phyloP scores from a whole-genome alignment of 2,329 filamentous ascomycete species.

The Lasiodiplodia gonubiensis region DNA sequence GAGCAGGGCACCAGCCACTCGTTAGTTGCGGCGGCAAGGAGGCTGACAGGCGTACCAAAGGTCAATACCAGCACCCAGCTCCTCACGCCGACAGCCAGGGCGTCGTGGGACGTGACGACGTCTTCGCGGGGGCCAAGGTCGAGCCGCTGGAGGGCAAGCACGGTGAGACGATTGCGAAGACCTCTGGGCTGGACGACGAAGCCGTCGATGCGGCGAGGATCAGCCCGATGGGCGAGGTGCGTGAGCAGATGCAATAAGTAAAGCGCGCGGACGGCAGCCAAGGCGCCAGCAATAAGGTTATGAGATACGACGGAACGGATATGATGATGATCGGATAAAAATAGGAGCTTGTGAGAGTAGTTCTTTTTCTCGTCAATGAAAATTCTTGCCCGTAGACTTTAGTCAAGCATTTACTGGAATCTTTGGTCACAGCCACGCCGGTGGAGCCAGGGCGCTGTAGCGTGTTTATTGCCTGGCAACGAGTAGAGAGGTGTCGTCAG shows the following conservation, averaged over 20 bases:
- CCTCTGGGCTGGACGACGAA: conserved; percentile 35
- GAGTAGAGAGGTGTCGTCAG: conserved; percentile 27
- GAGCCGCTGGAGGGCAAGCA: conserved; percentile 32
- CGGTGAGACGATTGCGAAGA: not conserved
- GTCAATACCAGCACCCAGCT: conserved; percentile 33
- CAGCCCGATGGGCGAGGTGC: conserved; percentile 35
- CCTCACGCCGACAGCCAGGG: conserved; percentile 36
- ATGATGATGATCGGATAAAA: conserved; percentile 10
- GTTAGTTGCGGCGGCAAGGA: not conserved
- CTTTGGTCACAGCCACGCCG: not conserved
- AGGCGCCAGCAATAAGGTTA: conserved; percentile 15
- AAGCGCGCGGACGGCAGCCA: not conserved
- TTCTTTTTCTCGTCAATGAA: not conserved
- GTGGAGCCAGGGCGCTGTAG: conserved; percentile 7
- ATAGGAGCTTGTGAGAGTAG: conserved; percentile 10
- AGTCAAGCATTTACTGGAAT: conserved; percentile 1
- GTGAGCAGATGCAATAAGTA: conserved; percentile 9
- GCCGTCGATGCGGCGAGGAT: conserved; percentile 34
- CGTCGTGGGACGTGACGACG: conserved; percentile 36
- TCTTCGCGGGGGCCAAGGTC: conserved; percentile 36
- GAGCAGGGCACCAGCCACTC: conserved; percentile 3
- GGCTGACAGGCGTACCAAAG: conserved; percentile 27
- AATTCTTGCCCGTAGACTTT: not conserved
- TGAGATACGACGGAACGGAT: conserved; percentile 8
- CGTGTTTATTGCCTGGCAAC: conserved; percentile 12